Evolutionary conservation across 441 rosid species (phyloP), one percentile per base, ranked within the genome.

Genomic region (Eutrema salsugineum): DNA sequence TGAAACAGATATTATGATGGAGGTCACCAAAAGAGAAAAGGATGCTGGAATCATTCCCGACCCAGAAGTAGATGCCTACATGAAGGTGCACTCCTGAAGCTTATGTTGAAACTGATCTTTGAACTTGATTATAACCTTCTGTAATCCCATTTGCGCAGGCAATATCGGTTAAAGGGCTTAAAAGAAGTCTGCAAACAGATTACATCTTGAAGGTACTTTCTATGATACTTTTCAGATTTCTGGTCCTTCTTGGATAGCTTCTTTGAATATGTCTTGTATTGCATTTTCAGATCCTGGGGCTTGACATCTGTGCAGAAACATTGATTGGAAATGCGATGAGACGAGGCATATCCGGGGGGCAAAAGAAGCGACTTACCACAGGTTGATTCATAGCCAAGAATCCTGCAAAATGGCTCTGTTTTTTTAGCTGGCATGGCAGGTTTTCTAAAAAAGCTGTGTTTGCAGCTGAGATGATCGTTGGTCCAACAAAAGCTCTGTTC

Each of bases 331-430:
- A 83, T 72, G 82, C 65, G 4, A 81, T 85, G 84, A 64, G 44
- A 70, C 74, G 89, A 67, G 89, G 89, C 14, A 78, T 83, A 33
- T 87, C 88, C 4, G 89, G 91, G 4, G 88, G 91, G 22, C 84
- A 83, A 39, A 85, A 83, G 65, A 85, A 81, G 53, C 67, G 89
- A 15, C 24, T 87, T 71, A 87, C 88, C 35, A 85, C 86, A 75
- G 87, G 89, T 85, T 14, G 7, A 30, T 30, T 28, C 71, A 42
- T 54, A 11, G 46, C 63, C 38, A 1, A 6, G 4, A 47, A 22
- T 11, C 61, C 15, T 38, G 11, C 11, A 6, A 35, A 7, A 50
- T 6, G 17, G 56, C 9, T 38, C 11, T 15, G 2, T 27, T 14
- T 33, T 55, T 32, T 43, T 10, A 33, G n/a, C 32, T 63, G 19